These are phyloP conservation scores for Prunus dulcis DNA, from an alignment of 306 rosid genomes.

Conservation along the genomic window DNA sequence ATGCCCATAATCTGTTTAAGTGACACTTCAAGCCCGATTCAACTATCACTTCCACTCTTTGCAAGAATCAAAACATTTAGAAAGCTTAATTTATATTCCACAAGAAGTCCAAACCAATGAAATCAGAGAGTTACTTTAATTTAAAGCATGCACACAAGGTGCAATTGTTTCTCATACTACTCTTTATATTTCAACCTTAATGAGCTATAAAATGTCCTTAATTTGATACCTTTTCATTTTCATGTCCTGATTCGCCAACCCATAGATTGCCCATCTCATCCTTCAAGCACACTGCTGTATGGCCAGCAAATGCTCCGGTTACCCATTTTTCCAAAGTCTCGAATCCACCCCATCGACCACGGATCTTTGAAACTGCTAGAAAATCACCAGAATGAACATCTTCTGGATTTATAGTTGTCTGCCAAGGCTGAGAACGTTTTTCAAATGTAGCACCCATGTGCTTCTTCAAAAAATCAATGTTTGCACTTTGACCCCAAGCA, in stretches of 20 bases:
- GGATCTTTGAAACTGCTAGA: slow-evolving; percentile 89
- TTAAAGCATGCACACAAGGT: background rate
- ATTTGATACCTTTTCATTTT: slow-evolving; percentile 80
- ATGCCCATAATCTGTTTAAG: background rate
- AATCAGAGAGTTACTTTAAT: background rate
- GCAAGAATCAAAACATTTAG: background rate
- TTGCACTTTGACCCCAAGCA: slow-evolving; percentile 87
- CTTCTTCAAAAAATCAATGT: slow-evolving; percentile 68
- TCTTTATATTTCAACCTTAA: background rate
- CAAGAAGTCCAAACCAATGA: background rate
- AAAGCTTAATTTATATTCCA: background rate
- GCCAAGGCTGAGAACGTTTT: slow-evolving; percentile 75
- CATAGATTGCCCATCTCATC: slow-evolving; percentile 89
- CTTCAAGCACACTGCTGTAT: slow-evolving; percentile 96
- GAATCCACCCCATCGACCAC: slow-evolving; percentile 99
- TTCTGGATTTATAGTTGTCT: slow-evolving; percentile 62
- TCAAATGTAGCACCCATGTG: slow-evolving; percentile 94
- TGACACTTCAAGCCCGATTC: background rate
- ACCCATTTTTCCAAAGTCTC: slow-evolving; percentile 99
- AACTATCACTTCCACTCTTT: background rate
- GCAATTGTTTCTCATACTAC: background rate
- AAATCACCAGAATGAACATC: slow-evolving; percentile 97
- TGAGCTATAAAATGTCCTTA: slow-evolving; percentile 11
- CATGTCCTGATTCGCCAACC: slow-evolving; percentile 99
- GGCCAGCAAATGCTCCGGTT: slow-evolving; percentile 98